Percentiles rank a stretch among this genome's conserved stretches.
Conservation (phyloP, 306 rosid species). For the Ormosia semicastrata region DNA sequence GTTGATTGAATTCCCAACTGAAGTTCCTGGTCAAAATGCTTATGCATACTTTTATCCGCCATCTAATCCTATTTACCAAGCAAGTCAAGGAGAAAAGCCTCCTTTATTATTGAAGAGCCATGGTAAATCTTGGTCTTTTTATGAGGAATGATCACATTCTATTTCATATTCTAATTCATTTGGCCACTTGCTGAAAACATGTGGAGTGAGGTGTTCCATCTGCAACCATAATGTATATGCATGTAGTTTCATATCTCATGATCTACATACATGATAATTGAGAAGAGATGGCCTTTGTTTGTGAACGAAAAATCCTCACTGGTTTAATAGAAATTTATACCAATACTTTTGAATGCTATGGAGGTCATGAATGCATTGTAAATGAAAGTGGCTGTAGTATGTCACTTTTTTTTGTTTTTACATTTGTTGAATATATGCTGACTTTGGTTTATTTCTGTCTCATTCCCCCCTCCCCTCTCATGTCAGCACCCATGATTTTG, state of each 20-base stretch:
- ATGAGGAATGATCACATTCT: not conserved
- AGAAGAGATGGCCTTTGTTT: not conserved
- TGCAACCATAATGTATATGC: not conserved
- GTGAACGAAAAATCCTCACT: not conserved
- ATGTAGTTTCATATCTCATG: not conserved
- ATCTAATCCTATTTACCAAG: constrained; percentile 60
- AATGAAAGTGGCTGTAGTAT: not conserved
- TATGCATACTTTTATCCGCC: constrained; percentile 93
- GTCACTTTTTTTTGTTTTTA: not conserved
- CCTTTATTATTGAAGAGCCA: constrained; percentile 83
- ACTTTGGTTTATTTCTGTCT: not conserved
- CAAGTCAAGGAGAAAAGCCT: constrained; percentile 75
- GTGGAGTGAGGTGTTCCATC: not conserved
- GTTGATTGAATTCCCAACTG: constrained; percentile 89
- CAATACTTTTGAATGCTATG: not conserved
- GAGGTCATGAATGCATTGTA: not conserved
- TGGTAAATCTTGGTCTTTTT: constrained; percentile 47
- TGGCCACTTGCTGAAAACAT: not conserved
- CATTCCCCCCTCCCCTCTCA: not conserved
- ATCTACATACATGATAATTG: not conserved
- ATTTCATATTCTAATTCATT: constrained; percentile 8
- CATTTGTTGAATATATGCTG: not conserved
- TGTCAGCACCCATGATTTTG: not conserved
- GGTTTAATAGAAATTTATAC: not conserved
- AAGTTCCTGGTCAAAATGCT: constrained; percentile 86